Evolutionary conservation across 805 yeast species (phyloP).

Genomic region (Kurtzmaniella cleridarum): DNA sequence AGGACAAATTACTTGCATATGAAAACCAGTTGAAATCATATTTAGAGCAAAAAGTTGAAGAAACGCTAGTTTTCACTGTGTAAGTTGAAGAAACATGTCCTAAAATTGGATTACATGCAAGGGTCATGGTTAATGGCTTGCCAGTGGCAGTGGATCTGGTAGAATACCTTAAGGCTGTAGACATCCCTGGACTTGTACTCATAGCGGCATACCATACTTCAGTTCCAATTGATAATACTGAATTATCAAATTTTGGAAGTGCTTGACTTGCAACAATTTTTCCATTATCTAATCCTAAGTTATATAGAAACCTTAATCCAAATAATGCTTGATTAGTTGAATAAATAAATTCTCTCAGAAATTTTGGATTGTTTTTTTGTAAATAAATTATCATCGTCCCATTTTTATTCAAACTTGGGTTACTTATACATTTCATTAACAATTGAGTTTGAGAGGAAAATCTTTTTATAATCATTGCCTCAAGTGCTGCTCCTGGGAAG

Average conservation of each 20-base stretch:
- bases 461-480: constrained; percentile 76
- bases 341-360: constrained; percentile 68
- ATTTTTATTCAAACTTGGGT: constrained; percentile 47
- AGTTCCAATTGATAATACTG: constrained; percentile 70
- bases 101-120: constrained; percentile 81
- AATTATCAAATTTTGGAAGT: constrained; percentile 46
- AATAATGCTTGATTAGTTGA: constrained; percentile 79
- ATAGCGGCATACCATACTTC: constrained; percentile 86
- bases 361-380: constrained; percentile 60
- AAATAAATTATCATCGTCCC: constrained; percentile 61
- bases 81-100: constrained; percentile 89
- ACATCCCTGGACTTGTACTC: constrained; percentile 84
- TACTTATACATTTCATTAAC: constrained; percentile 70
- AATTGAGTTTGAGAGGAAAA: constrained; percentile 57
- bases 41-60: constrained; percentile 73
- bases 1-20: constrained; percentile 75
- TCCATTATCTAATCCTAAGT: constrained; percentile 36
- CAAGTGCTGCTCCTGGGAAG: constrained; percentile 80
- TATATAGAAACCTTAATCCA: constrained; percentile 77
- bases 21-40: constrained; percentile 91
- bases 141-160: constrained; percentile 84
- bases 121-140: constrained; percentile 81
- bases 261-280: constrained; percentile 20
- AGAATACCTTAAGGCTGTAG: constrained; percentile 78
- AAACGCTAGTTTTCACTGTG: constrained; percentile 71